Base-by-base conservation (phyloP, 805 yeast species). In the Kluyveromyces aestuarii region DNA sequence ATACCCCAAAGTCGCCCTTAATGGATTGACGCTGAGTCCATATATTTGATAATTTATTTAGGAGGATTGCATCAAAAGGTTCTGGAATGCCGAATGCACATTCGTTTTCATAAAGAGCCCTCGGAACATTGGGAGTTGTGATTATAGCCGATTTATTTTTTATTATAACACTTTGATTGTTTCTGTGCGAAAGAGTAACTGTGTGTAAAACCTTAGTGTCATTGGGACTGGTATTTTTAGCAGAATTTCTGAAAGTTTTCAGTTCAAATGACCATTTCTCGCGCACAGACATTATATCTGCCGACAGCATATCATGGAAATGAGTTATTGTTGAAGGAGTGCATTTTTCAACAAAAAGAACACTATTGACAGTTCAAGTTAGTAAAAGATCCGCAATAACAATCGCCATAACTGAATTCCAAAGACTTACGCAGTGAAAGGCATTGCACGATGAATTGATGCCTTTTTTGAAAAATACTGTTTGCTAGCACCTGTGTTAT, bases 1-100 rank as follows among this genome's bases (percentile, higher is more conserved):
- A 56, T 43, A 62, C 66, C 8, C 69, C 69, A 7, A 59, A 61
- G 39, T 63, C 67, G 18, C 69, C 69, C 46, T 56, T 59, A 8
- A 64, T 55, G 17, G 55, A 49, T 48, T 63, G 67, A 41, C 68
- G 51, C 41, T 57, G 65, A 10, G 56, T 54, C 69, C 69, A 64
- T 16, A 64, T 55, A 47, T 61, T 63, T 2, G 66, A 57, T 17
- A 64, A 55, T 43, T 60, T 62, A 10, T 53, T 52, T 0, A 53
- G 41, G 17, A 64, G 35, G 6, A 64, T 49, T 11, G 46, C 33
- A 41, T 64, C 67, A 37, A 64, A 50, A 3, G 66, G 46, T 33
- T 57, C 63, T 11, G 56, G 55, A 27, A 49, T 52, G 9, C 62
- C 62, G 4, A 58, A 52, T 27, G 57, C 54, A 40, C 64, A 58